Evolutionary conservation across 2,329 filamentous ascomycete genomes (phyloP).

Genomic region (Davidsoniella virescens): DNA sequence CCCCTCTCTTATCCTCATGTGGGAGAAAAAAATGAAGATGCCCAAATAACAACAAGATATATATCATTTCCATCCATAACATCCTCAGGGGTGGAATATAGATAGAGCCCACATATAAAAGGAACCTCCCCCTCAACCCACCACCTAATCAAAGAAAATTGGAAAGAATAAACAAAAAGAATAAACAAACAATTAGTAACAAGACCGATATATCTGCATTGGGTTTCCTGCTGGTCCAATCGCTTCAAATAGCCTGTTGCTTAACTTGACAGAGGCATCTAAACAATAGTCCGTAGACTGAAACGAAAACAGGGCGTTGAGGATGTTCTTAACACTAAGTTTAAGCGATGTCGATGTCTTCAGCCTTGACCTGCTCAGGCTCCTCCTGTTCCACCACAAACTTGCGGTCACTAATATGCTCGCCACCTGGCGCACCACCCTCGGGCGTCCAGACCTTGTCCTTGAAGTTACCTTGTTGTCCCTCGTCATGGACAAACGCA

Average conservation of each 20-base stretch:
- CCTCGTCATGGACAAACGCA: conserved; percentile 77
- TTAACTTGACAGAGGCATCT: too few relatives aligned
- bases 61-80: background rate
- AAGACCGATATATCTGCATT: too few relatives aligned
- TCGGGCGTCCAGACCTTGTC: conserved; percentile 79
- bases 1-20: background rate
- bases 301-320: too few relatives aligned
- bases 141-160: too few relatives aligned
- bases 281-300: too few relatives aligned
- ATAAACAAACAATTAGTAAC: background rate
- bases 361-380: conserved; percentile 20
- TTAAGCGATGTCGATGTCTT: conserved; percentile 23
- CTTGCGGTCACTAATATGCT: conserved; percentile 74
- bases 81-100: background rate
- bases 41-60: background rate
- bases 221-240: background rate
- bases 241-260: background rate
- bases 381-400: conserved; percentile 42
- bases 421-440: conserved; percentile 25
- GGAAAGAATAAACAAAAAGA: background rate
- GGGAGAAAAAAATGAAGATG: background rate
- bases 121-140: too few relatives aligned
- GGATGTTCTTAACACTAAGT: conserved; percentile 14
- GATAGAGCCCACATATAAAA: background rate
- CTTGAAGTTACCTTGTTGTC: conserved; percentile 68